Evolutionary conservation across 768 basidiomycete genomes (phyloP), one percentile per base, ranked within the genome.

Genomic region (Epithele typhae): DNA sequence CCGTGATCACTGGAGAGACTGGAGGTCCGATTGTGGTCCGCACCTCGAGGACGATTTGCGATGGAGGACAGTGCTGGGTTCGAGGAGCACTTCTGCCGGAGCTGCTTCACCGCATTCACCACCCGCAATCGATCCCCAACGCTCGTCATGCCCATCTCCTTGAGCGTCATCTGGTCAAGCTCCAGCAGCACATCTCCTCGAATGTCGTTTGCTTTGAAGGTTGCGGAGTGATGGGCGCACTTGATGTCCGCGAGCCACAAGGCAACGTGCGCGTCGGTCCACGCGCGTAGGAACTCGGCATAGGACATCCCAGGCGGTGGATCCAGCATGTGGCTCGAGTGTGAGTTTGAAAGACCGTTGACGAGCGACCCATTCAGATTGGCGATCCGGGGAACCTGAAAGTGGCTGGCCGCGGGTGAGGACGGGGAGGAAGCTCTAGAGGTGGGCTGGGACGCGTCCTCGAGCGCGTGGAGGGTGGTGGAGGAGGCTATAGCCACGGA

Each of bases 111-210:
- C 1, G 84, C 95, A 47, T 81, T 86, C 17, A 92, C 59, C 40
- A 99, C 87, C 60, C 91, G 78, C 7, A 97, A 79, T 40, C 94
- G 73, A 66, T 99, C 96, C 10, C 96, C 96, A 34, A 99, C 85
- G 65, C 86, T 91, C 25, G 73, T 58, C 23, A 99, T 78, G 12
- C 87, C 87, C 81, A 98, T 89, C 67, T 99, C 96, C 62, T 84
- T 90, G 40, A 99, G 69, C 2, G 82, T 85, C 6, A 71, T 65
- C 64, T 93, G 89, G 60, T 98, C 95, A 37, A 98, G 70, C 53
- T 99, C 96, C 40, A 97, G 74, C 15, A 99, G 68, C 18, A 99
- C 83, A 60, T 91, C 87, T 5, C 95, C 93, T 41, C 91, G 71
- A 57, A 99, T 95, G 61, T 99, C 95, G 68, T 95, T 88, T 4